Evolutionary conservation across 2,329 filamentous ascomycete genomes (phyloP), one percentile per base, ranked within the genome.

Genomic region (Claviceps sp.): DNA sequence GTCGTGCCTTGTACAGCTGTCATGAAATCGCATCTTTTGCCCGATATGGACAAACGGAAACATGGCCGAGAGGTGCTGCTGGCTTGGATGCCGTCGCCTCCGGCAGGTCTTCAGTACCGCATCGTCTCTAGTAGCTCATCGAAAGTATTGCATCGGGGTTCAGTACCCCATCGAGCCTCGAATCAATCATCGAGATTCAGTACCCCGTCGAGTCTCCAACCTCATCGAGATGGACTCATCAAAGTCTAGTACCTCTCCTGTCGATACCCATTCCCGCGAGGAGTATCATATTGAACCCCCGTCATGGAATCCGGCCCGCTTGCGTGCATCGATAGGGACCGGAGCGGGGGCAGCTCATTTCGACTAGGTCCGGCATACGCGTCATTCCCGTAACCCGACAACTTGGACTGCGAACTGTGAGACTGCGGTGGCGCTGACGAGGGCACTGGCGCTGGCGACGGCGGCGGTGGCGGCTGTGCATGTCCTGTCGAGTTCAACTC

Each of bases 211-310:
- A 34, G 30, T 34, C 40, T 41, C 20, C 7, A 16, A 43, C 22
- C 41, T 34, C 8, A 43, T 24, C 11, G 22, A 20, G 41, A 22
- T 13, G 11, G 7, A 14, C 40, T 42, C 18, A 20, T 11, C 11
- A 20, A 4, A 9, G 9, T 42, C 48, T 59, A 70, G 52, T 67
- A 69, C 50, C 67, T 61, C 44, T 68, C 72, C 52, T 60, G 62
- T 43, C 74, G 72, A 57, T 71, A 79, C 5, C 73, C 74, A 54
- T 72, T 74, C 7, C 66, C 56, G 22, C 72, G 68, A 2, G 74
- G 68, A 5, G 68, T 66, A 30, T 81, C 78, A 49, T 84, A 84
- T 60, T 83, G 80, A 5, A 84, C 78, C 2, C 81, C 81, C 1
- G 78, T 81, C 81, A 84, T 84, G 1, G 78, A 77, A 22, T 84